Evolutionary conservation across 805 yeast species (phyloP).

Genomic region (Candida stauntonica): DNA sequence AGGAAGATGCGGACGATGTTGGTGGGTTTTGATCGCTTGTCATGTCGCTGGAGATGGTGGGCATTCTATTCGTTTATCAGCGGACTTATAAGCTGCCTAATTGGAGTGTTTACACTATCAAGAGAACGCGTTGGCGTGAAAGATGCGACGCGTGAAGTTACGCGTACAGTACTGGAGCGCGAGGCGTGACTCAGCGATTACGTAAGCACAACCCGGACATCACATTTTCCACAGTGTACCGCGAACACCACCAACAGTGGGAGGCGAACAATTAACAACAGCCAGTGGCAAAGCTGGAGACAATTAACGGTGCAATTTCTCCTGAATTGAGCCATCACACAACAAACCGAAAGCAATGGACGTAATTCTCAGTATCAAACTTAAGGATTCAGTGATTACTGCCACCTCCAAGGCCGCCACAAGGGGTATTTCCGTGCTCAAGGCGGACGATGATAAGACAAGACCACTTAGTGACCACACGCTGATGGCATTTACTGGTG

Average conservation of each 20-base stretch:
- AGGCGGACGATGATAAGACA: slow-evolving; percentile 78
- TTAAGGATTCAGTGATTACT: slow-evolving; percentile 73
- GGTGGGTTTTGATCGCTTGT: slow-evolving; percentile 11
- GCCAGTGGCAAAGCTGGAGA: neutral
- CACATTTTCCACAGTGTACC: neutral
- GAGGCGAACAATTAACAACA: slow-evolving; percentile 1
- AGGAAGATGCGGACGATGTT: slow-evolving; percentile 22
- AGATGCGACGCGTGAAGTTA: too few relatives aligned
- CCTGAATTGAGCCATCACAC: neutral
- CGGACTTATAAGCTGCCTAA: too few relatives aligned
- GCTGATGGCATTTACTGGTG: slow-evolving; percentile 88
- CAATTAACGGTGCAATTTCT: too few relatives aligned
- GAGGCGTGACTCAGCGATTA: neutral
- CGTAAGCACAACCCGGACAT: neutral
- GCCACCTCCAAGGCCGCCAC: slow-evolving; percentile 96
- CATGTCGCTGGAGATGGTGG: slow-evolving; percentile 14
- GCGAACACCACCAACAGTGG: too few relatives aligned
- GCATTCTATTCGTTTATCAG: slow-evolving; percentile 21
- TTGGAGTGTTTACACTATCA: too few relatives aligned
- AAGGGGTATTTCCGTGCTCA: slow-evolving; percentile 80
- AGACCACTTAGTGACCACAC: slow-evolving; percentile 68
- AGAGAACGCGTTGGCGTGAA: too few relatives aligned
- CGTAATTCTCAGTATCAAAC: slow-evolving; percentile 80
- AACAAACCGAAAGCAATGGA: slow-evolving; percentile 55
- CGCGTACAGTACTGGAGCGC: too few relatives aligned